Conservation (phyloP, 2,329 filamentous ascomycete genomes). For the Dactylonectria macrodidyma region DNA sequence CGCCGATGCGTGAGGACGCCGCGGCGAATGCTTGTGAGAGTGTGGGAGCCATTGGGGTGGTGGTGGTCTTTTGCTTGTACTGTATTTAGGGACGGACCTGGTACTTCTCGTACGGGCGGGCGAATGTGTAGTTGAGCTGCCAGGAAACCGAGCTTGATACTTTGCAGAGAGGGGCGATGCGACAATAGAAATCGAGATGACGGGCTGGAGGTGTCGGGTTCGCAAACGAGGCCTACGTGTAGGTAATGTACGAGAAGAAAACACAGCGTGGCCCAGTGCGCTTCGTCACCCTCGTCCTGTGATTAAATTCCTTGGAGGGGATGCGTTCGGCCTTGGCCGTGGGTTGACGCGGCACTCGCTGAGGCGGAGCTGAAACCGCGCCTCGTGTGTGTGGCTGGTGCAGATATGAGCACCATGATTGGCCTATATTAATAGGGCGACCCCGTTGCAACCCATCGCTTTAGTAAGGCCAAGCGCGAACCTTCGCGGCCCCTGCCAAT, state of each 20-base stretch:
- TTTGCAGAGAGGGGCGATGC: neutral
- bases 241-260: constrained; percentile 27
- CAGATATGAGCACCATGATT: constrained; percentile 19
- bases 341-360: constrained; percentile 48
- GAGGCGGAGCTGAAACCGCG: constrained; percentile 50
- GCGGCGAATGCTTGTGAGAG: constrained; percentile 32
- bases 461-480: neutral
- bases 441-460: neutral
- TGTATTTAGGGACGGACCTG: too few relatives aligned
- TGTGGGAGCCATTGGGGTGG: constrained; percentile 38
- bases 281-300: constrained; percentile 44
- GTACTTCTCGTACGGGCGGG: neutral
- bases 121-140: neutral
- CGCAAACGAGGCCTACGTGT: neutral
- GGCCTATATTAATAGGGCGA: constrained; percentile 45
- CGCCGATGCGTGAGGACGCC: constrained; percentile 37
- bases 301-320: constrained; percentile 37
- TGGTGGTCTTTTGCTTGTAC: neutral
- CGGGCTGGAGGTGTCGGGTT: neutral
- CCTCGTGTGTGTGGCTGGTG: constrained; percentile 47
- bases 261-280: constrained; percentile 25
- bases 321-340: constrained; percentile 26
- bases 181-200: neutral
- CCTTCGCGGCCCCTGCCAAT: constrained; percentile 39
- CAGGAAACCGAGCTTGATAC: neutral